phyloP scores from a whole-genome alignment of 2,329 filamentous ascomycete species.

The Hymenoscyphus linearis region DNA sequence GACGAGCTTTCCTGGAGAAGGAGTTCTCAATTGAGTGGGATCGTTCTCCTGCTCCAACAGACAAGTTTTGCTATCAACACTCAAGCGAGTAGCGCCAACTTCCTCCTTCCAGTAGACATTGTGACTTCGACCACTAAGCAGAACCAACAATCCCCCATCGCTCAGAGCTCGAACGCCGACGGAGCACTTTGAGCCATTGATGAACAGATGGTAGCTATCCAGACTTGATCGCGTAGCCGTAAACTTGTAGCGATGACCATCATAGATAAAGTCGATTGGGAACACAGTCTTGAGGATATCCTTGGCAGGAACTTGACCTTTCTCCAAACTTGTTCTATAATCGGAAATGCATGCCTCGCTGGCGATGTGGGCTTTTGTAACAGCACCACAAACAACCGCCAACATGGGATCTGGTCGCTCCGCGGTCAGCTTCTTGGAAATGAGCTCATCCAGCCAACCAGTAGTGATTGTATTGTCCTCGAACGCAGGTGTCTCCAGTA shows the following conservation, averaged over 20 bases:
- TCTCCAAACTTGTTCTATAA: slow-evolving; percentile 84
- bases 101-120: slow-evolving; percentile 99
- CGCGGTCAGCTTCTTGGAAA: slow-evolving; percentile 93
- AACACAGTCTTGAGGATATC: slow-evolving; percentile 98
- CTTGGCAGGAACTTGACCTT: slow-evolving; percentile 94
- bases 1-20: slow-evolving; percentile 94
- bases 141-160: slow-evolving; percentile 86
- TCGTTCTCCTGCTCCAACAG: slow-evolving; percentile 98
- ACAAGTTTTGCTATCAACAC: slow-evolving; percentile 97
- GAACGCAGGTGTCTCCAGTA: slow-evolving; percentile 95
- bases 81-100: slow-evolving; percentile 88
- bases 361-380: slow-evolving; percentile 91
- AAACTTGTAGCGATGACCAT: slow-evolving; percentile 95
- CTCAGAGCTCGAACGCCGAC: slow-evolving; percentile 89
- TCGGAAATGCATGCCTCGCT: slow-evolving; percentile 84
- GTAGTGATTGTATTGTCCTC: slow-evolving; percentile 99
- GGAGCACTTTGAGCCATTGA: slow-evolving; percentile 95
- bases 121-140: slow-evolving; percentile 89
- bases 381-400: slow-evolving; percentile 91
- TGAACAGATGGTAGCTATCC: slow-evolving; percentile 96
- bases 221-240: slow-evolving; percentile 87
- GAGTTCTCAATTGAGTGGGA: slow-evolving; percentile 90
- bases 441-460: slow-evolving; percentile 97
- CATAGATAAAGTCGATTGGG: slow-evolving; percentile 97
- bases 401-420: slow-evolving; percentile 91